Conservation (phyloP, 345 rosid species). For the Gossypium rotundifolium region DNA sequence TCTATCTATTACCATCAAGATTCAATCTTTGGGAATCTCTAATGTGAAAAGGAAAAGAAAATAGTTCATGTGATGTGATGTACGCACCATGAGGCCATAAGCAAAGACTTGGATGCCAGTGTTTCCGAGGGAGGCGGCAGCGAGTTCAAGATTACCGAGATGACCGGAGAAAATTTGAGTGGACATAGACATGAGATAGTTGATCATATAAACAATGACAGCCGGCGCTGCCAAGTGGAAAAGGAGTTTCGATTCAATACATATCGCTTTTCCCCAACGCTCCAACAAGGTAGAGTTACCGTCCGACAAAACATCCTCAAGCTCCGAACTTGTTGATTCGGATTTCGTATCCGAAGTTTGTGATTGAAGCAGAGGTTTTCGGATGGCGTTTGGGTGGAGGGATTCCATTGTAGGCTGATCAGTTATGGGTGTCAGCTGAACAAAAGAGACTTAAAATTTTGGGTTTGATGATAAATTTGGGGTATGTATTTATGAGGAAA, state of each 20-base stretch:
- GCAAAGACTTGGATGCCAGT: slow-evolving; percentile 48
- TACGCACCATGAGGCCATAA: slow-evolving; percentile 43
- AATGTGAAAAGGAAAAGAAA: background rate
- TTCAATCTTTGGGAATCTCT: background rate
- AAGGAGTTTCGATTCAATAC: slow-evolving; percentile 41
- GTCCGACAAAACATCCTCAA: slow-evolving; percentile 27
- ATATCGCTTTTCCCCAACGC: slow-evolving; percentile 25
- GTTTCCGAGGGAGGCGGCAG: slow-evolving; percentile 53
- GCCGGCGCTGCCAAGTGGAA: slow-evolving; percentile 42
- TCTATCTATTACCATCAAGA: background rate
- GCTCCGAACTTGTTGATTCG: slow-evolving; percentile 16
- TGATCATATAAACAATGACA: slow-evolving; percentile 40
- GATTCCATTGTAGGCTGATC: background rate
- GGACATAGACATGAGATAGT: slow-evolving; percentile 43
- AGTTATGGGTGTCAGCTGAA: background rate
- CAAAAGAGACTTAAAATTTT: background rate
- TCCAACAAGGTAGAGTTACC: background rate
- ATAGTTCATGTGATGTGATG: background rate
- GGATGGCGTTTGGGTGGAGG: background rate
- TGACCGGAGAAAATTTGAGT: slow-evolving; percentile 53
- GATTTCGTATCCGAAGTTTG: background rate
- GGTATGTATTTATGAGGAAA: too few relatives aligned
- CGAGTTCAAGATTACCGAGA: slow-evolving; percentile 51
- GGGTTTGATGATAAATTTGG: too few relatives aligned
- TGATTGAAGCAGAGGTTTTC: slow-evolving; percentile 8